phyloP scores from a whole-genome alignment of 805 yeast genomes.

The Cyberlindnera veronae region DNA sequence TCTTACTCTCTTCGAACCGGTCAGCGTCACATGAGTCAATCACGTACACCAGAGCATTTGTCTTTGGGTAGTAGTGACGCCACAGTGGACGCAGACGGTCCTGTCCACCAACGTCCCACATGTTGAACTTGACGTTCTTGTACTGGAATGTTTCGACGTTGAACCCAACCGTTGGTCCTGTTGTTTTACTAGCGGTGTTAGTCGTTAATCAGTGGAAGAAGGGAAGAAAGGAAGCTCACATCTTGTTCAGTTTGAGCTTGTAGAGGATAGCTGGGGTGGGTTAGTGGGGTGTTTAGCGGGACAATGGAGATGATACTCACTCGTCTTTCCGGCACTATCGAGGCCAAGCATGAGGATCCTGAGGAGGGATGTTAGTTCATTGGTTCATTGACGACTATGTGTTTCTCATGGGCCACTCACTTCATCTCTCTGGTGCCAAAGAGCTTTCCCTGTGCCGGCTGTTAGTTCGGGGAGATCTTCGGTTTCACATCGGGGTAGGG shows the following conservation, averaged over 20 bases:
- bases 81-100: constrained; percentile 87
- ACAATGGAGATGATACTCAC: constrained; percentile 1
- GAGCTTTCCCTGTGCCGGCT: constrained; percentile 34
- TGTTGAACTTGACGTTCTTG: constrained; percentile 78
- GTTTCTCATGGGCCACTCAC: constrained; percentile 7
- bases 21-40: constrained; percentile 76
- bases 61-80: constrained; percentile 94
- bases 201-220: too few relatives aligned
- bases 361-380: constrained; percentile 22
- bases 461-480: too few relatives aligned
- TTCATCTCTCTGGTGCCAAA: constrained; percentile 53
- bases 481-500: not conserved
- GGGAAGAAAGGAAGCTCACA: constrained; percentile 25
- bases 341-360: constrained; percentile 82
- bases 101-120: constrained; percentile 97
- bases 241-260: constrained; percentile 74
- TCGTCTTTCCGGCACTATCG: constrained; percentile 91
- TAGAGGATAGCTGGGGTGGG: constrained; percentile 55
- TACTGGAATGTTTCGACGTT: constrained; percentile 85
- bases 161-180: constrained; percentile 93
- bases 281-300: not conserved
- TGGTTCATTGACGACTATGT: not conserved
- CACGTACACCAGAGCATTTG: constrained; percentile 87
- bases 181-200: constrained; percentile 40
- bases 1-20: constrained; percentile 73